A percentile compares a stretch with the other conserved stretches of the same genome.
Conservation (phyloP, 2,329 filamentous ascomycete genomes). For the Apiospora aurea region DNA sequence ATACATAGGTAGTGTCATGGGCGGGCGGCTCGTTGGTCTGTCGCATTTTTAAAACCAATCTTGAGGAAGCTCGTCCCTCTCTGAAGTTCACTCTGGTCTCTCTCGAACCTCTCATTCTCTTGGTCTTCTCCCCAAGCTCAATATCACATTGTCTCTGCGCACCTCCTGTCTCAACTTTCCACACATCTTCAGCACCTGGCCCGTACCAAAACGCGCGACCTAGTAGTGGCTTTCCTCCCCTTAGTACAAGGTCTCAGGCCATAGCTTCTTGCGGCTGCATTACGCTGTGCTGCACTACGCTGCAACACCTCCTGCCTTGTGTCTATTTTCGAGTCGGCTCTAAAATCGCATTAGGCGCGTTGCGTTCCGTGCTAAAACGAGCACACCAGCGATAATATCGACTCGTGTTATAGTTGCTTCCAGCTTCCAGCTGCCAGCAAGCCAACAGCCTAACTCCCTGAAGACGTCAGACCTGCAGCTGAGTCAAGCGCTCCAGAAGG, state of each 20-base stretch:
- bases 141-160: neutral
- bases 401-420: slow-evolving; percentile 16
- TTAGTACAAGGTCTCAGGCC: slow-evolving; percentile 9
- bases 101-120: slow-evolving; percentile 10
- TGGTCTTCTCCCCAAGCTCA: neutral
- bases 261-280: slow-evolving; percentile 9
- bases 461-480: slow-evolving; percentile 21
- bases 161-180: slow-evolving; percentile 10
- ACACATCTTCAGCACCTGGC: neutral
- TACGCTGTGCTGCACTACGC: neutral
- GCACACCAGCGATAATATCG: slow-evolving; percentile 4
- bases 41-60: slow-evolving; percentile 21
- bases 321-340: slow-evolving; percentile 23
- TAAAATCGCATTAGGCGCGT: slow-evolving; percentile 17
- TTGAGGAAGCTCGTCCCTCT: slow-evolving; percentile 23
- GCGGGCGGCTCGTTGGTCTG: slow-evolving; percentile 13
- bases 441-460: slow-evolving; percentile 11
- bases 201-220: neutral
- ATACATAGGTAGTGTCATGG: slow-evolving; percentile 7
- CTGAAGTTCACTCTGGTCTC: slow-evolving; percentile 8
- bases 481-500: slow-evolving; percentile 10
- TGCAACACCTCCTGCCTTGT: slow-evolving; percentile 7
- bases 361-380: slow-evolving; percentile 14
- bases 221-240: slow-evolving; percentile 9
- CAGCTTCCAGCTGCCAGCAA: neutral